Conservation (phyloP, 768 basidiomycete genomes). For the Psilocybe cubensis region DNA sequence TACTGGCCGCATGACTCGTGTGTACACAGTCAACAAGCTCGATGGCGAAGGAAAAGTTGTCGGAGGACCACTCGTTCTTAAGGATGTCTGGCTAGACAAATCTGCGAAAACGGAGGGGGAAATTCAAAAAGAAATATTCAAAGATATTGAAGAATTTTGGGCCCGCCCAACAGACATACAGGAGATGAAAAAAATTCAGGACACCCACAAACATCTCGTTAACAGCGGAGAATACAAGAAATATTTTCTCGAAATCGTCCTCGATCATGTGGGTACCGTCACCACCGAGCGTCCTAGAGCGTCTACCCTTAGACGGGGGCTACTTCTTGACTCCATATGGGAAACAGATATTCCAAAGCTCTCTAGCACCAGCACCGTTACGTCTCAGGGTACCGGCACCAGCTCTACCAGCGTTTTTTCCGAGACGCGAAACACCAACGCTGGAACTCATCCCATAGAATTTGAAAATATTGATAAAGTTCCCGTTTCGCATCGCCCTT, state of each 20-base stretch:
- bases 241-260: neutral
- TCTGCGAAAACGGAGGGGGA: slow-evolving; percentile 8
- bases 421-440: neutral
- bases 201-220: neutral
- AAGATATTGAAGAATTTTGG: slow-evolving; percentile 9
- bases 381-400: neutral
- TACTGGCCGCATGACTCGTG: slow-evolving; percentile 9
- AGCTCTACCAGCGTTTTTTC: neutral
- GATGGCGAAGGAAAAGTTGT: neutral
- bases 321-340: too few species aligned
- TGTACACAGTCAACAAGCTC: slow-evolving; percentile 1
- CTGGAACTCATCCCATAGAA: neutral
- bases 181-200: neutral
- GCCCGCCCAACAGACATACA: neutral
- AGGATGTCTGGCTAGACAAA: slow-evolving; percentile 15
- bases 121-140: slow-evolving; percentile 12
- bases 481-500: neutral
- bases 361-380: too few species aligned
- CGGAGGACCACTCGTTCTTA: slow-evolving; percentile 3
- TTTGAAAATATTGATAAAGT: neutral
- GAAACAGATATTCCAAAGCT: too few species aligned
- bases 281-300: neutral
- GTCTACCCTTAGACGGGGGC: neutral
- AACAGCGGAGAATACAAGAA: neutral
- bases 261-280: neutral